Percentiles rank a stretch among this genome's conserved stretches.
phyloP scores from a whole-genome alignment of 2,329 filamentous ascomycete species.

The Talaromyces sp. region DNA sequence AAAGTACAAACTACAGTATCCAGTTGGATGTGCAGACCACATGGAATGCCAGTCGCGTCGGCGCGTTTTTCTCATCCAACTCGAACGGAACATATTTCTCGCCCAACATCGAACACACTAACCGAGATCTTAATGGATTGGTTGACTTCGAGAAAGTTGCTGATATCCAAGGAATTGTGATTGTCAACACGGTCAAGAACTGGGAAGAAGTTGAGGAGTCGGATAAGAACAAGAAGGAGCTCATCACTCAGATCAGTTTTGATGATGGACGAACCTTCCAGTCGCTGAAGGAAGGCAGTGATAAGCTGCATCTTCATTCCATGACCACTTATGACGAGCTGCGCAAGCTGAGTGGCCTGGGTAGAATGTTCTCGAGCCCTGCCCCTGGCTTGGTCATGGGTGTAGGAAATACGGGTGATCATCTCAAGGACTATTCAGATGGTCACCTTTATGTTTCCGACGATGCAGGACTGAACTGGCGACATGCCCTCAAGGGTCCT shows the following conservation, averaged over 20 bases:
- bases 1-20: constrained; percentile 97
- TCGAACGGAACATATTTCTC: constrained; percentile 97
- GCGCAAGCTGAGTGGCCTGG: constrained; percentile 67
- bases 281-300: constrained; percentile 66
- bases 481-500: constrained; percentile 69
- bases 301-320: constrained; percentile 83
- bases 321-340: constrained; percentile 65
- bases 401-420: constrained; percentile 82
- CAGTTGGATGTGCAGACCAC: constrained; percentile 89
- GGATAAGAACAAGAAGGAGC: constrained; percentile 61
- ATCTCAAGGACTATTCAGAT: constrained; percentile 70
- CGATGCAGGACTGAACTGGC: constrained; percentile 87
- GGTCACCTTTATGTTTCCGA: constrained; percentile 87
- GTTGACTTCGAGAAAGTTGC: constrained; percentile 96
- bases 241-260: constrained; percentile 85
- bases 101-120: constrained; percentile 87
- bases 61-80: constrained; percentile 90
- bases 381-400: constrained; percentile 94
- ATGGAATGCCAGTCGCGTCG: constrained; percentile 67
- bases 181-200: constrained; percentile 89
- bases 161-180: constrained; percentile 86
- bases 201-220: constrained; percentile 70
- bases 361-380: constrained; percentile 88
- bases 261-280: constrained; percentile 91
- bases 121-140: constrained; percentile 72